phyloP scores from a whole-genome alignment of 139 green algal genomes.

The Gonium pectorale region DNA sequence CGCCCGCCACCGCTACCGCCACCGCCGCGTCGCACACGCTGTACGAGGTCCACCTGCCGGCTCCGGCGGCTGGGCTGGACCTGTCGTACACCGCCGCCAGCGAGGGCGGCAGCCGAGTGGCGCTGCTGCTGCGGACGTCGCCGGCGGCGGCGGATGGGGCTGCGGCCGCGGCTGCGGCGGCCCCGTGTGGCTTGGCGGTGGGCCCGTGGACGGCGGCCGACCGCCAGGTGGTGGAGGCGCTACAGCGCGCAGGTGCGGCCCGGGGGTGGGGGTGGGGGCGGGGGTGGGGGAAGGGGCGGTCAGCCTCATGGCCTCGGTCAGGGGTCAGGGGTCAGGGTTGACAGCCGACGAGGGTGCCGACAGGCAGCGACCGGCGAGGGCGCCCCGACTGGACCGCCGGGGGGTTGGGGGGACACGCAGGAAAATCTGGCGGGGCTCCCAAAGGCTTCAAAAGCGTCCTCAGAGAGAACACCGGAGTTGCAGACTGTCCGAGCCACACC shows the following conservation, averaged over 20 bases:
- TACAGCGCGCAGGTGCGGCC: conserved; percentile 2
- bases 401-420: too few species aligned
- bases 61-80: conserved; percentile 2
- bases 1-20: background rate
- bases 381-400: too few species aligned
- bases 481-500: too few species aligned
- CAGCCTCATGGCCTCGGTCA: too few species aligned
- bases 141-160: background rate
- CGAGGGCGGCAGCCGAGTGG: conserved; percentile 12
- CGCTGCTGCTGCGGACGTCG: conserved; percentile 11
- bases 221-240: background rate
- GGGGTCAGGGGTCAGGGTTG: too few species aligned
- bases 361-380: too few species aligned
- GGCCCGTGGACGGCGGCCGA: background rate
- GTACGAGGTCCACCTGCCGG: conserved; percentile 7
- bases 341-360: too few species aligned
- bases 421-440: too few species aligned
- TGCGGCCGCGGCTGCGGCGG: background rate
- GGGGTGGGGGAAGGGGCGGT: too few species aligned
- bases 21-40: background rate
- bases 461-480: too few species aligned
- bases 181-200: conserved; percentile 1
- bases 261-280: background rate
- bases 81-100: conserved; percentile 9
- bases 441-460: too few species aligned